Evolutionary conservation across 2,329 filamentous ascomycete genomes (phyloP).

Genomic region (Fusarium caatingaense): DNA sequence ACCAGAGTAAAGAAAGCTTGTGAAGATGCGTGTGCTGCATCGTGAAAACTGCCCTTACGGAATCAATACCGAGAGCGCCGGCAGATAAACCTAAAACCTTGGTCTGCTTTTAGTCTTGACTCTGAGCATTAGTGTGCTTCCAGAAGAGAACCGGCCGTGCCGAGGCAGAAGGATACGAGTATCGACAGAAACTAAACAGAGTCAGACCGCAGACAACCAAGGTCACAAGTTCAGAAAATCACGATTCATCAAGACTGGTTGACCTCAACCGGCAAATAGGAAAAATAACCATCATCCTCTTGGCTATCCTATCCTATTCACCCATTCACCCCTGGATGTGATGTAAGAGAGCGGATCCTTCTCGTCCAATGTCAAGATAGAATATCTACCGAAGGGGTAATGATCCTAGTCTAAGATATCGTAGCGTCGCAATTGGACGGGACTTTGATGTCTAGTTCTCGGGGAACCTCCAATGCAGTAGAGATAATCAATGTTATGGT

Average conservation of each 20-base stretch:
- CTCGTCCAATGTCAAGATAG: conserved; percentile 29
- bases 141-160: conserved; percentile 25
- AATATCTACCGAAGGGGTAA: conserved; percentile 33
- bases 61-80: conserved; percentile 42
- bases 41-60: conserved; percentile 39
- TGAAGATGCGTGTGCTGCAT: conserved; percentile 18
- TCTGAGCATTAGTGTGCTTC: conserved; percentile 9
- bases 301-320: conserved; percentile 8
- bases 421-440: conserved; percentile 19
- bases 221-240: conserved; percentile 1
- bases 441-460: neutral
- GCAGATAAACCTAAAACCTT: conserved; percentile 40
- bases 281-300: neutral
- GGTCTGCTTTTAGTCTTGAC: conserved; percentile 12
- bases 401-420: conserved; percentile 26
- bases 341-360: conserved; percentile 35
- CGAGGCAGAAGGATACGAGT: conserved; percentile 15
- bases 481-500: conserved; percentile 2
- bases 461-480: conserved; percentile 7
- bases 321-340: conserved; percentile 24
- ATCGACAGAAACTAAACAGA: neutral
- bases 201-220: conserved; percentile 5
- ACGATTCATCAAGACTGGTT: neutral
- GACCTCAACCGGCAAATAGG: conserved; percentile 22
- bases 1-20: conserved; percentile 22